These are phyloP conservation scores for Abeoforma whisleri DNA, from an alignment of 78 protist genomes.

Conservation along the genomic window DNA sequence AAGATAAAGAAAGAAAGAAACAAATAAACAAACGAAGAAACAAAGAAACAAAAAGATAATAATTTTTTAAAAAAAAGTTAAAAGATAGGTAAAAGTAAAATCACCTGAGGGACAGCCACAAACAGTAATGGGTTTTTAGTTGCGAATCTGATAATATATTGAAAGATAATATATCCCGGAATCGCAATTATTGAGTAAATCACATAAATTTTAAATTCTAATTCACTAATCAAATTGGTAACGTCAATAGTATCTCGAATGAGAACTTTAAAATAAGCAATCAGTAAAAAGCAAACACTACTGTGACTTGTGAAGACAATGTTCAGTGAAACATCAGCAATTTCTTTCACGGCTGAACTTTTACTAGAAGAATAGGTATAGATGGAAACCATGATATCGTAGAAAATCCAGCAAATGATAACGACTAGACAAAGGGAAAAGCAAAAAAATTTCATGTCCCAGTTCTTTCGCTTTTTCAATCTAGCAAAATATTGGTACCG, in stretches of 20 bases:
- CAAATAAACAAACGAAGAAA: too few relatives aligned
- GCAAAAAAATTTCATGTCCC: neutral
- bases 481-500: too few relatives aligned
- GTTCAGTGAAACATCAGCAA: neutral
- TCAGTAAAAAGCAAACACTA: neutral
- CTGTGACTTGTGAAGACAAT: neutral
- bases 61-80: too few relatives aligned
- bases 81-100: too few relatives aligned
- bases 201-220: neutral
- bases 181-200: neutral
- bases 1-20: too few relatives aligned
- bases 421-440: neutral
- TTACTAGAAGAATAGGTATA: too few relatives aligned
- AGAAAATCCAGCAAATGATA: neutral
- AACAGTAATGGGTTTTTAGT: neutral
- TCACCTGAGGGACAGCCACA: neutral
- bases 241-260: neutral
- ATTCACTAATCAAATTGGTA: neutral
- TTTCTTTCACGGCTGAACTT: neutral
- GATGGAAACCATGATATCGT: neutral
- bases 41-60: too few relatives aligned
- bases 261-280: neutral
- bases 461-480: too few relatives aligned
- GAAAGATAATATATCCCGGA: neutral
- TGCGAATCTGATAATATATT: neutral